phyloP scores from a whole-genome alignment of 371 early-diverging fungal species.

The Mucor piriformis region DNA sequence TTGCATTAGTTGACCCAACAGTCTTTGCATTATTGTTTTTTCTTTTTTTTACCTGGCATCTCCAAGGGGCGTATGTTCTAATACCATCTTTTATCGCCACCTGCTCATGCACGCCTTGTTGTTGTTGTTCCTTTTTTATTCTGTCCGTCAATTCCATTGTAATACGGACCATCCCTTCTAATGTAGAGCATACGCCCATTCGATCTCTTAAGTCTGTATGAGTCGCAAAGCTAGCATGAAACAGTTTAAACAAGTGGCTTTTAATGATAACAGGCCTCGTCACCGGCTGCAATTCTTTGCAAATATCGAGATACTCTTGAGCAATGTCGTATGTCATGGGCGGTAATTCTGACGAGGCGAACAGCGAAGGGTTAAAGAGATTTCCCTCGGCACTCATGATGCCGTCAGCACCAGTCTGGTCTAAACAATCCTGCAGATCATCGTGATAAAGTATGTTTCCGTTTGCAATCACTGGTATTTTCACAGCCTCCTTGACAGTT shows the following conservation, averaged over 20 bases:
- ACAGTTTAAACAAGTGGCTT: conserved; percentile 88
- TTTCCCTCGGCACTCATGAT: conserved; percentile 93
- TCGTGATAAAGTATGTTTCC: conserved; percentile 91
- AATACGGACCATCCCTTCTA: conserved; percentile 56
- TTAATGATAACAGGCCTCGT: conserved; percentile 65
- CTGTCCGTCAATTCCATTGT: conserved; percentile 26
- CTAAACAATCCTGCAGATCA: conserved; percentile 83
- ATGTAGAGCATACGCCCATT: conserved; percentile 46
- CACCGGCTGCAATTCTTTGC: conserved; percentile 38
- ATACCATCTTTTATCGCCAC: conserved; percentile 47
- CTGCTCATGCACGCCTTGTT: background rate
- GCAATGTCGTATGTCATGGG: conserved; percentile 72
- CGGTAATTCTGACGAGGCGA: conserved; percentile 32
- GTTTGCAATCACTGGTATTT: conserved; percentile 90
- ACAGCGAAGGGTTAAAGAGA: conserved; percentile 88
- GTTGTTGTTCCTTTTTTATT: conserved; percentile 4
- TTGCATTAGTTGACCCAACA: background rate
- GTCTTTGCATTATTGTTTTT: background rate
- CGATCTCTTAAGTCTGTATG: conserved; percentile 73
- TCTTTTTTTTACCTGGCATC: conserved; percentile 22
- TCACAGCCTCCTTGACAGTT: conserved; percentile 72
- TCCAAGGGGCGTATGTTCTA: conserved; percentile 64
- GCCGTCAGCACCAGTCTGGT: conserved; percentile 86
- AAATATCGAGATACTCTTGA: conserved; percentile 81
- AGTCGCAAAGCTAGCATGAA: conserved; percentile 66